Percentiles rank a stretch among this genome's conserved stretches.
phyloP scores from a whole-genome alignment of 2,329 filamentous ascomycete genomes.

The Colletotrichum somersetense region DNA sequence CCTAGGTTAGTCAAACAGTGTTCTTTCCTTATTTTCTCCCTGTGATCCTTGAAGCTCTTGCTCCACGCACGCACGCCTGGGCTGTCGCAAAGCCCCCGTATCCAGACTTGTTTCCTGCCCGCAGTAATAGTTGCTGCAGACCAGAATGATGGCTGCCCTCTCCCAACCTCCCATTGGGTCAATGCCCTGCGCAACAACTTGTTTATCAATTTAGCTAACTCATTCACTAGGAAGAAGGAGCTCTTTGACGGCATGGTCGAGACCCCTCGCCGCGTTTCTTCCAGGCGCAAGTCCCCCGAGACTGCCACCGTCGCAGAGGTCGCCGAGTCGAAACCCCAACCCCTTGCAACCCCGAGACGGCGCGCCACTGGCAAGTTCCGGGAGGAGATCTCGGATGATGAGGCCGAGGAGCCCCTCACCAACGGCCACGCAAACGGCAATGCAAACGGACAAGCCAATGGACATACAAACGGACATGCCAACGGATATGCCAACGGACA shows the following conservation, averaged over 20 bases:
- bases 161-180: conserved; percentile 5
- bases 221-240: conserved; percentile 66
- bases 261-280: conserved; percentile 62
- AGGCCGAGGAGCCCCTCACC: conserved; percentile 47
- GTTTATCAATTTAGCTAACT: conserved; percentile 15
- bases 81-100: background rate
- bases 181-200: background rate
- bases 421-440: conserved; percentile 47
- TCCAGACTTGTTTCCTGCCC: background rate
- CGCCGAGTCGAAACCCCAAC: conserved; percentile 39
- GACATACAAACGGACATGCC: conserved; percentile 46
- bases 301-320: conserved; percentile 32
- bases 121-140: background rate
- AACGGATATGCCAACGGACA: conserved; percentile 43
- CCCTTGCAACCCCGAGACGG: conserved; percentile 56
- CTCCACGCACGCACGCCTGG: conserved; percentile 27
- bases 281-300: conserved; percentile 63
- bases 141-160: conserved; percentile 9
- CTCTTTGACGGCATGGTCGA: conserved; percentile 73
- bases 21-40: background rate
- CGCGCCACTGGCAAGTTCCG: conserved; percentile 63
- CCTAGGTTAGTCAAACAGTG: conserved; percentile 49
- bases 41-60: background rate
- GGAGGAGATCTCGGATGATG: conserved; percentile 61
- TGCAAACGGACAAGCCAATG: conserved; percentile 45